phyloP scores from a whole-genome alignment of 208 protist genomes.

The Wallacemonas sp. region DNA sequence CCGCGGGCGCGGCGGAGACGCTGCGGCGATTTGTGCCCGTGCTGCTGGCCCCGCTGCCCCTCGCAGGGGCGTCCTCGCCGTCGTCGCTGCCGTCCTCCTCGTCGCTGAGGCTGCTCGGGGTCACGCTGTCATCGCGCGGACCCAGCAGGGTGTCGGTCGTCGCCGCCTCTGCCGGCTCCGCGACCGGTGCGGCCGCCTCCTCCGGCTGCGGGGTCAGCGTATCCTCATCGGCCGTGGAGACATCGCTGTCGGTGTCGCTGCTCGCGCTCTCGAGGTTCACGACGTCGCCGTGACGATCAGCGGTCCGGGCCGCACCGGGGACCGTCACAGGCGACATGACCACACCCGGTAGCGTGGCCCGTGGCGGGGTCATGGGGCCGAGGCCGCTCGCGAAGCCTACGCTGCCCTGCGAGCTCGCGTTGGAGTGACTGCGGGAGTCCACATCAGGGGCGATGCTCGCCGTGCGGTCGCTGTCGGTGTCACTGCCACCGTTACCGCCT shows the following conservation, averaged over 20 bases:
- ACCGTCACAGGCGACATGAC: neutral
- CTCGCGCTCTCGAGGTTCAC: constrained; percentile 13
- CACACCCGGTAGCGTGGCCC: neutral
- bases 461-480: constrained; percentile 46
- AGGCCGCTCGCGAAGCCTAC: neutral
- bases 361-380: constrained; percentile 9
- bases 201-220: neutral
- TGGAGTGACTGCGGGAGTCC: constrained; percentile 30
- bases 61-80: neutral
- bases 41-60: constrained; percentile 14
- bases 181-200: no score
- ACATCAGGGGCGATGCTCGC: constrained; percentile 38
- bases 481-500: constrained; percentile 4
- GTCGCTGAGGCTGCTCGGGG: constrained; percentile 62
- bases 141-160: neutral
- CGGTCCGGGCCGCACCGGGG: neutral
- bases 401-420: constrained; percentile 22
- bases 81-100: constrained; percentile 30
- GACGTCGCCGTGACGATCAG: constrained; percentile 1
- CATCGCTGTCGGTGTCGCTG: neutral
- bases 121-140: constrained; percentile 39
- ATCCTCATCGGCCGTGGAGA: neutral
- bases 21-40: neutral
- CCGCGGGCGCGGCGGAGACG: neutral
- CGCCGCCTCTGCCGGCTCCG: neutral